Evolutionary conservation across 768 basidiomycete genomes (phyloP).

Genomic region (Russula compacta): DNA sequence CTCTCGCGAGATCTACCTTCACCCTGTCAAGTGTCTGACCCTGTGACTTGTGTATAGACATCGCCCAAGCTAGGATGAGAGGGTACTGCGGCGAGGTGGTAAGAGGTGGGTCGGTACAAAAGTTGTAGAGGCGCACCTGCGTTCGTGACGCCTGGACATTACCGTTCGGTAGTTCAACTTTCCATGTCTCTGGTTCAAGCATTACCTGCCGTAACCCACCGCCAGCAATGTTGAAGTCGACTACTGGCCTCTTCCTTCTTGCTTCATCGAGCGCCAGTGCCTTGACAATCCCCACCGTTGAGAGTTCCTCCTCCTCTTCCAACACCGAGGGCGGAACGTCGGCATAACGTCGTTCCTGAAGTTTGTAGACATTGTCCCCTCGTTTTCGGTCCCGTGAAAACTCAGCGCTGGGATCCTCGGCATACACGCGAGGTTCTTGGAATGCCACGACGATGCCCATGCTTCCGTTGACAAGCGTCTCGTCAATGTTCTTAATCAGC

Average conservation of each 20-base stretch:
- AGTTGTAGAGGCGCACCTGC: conserved; percentile 46
- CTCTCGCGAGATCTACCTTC: conserved; percentile 84
- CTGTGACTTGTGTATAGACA: conserved; percentile 98
- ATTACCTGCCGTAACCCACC: conserved; percentile 45
- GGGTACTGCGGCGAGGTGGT: conserved; percentile 47
- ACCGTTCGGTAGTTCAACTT: conserved; percentile 79
- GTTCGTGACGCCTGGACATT: conserved; percentile 70
- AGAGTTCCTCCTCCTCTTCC: background rate
- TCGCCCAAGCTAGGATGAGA: conserved; percentile 89
- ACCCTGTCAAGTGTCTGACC: conserved; percentile 94
- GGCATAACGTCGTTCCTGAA: background rate
- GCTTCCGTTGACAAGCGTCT: conserved; percentile 86
- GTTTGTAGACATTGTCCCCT: background rate
- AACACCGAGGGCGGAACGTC: background rate
- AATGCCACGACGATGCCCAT: conserved; percentile 83
- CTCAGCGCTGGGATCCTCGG: conserved; percentile 9
- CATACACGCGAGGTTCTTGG: conserved; percentile 36
- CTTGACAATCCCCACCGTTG: background rate
- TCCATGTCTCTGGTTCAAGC: conserved; percentile 69
- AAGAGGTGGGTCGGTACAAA: background rate
- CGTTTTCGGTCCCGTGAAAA: background rate
- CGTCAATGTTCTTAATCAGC: conserved; percentile 92
- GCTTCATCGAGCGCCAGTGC: conserved; percentile 2
- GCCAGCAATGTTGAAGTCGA: conserved; percentile 64
- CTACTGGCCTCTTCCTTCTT: conserved; percentile 47